Evolutionary conservation across 2,329 filamentous ascomycete genomes (phyloP).

Genomic region (Botrytis fabae): DNA sequence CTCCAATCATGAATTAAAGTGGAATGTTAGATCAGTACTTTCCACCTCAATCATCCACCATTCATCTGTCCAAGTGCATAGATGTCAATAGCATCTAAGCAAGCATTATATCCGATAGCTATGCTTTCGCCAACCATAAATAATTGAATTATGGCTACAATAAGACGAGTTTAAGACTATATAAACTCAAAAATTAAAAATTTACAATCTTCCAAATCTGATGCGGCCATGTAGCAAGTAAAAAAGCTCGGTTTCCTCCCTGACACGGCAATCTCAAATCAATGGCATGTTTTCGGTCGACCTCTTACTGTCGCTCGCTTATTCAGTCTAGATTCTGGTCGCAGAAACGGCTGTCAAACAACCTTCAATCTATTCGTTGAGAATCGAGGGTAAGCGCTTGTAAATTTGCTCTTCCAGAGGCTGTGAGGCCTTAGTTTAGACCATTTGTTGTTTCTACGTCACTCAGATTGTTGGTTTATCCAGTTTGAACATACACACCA

Average conservation of each 20-base stretch:
- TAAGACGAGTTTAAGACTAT: background rate
- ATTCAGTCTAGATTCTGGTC: background rate
- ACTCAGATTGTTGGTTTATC: background rate
- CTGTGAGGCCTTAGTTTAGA: background rate
- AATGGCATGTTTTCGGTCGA: background rate
- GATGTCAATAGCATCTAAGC: accelerated
- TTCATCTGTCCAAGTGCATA: background rate
- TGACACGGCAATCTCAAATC: background rate
- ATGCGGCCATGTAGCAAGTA: background rate
- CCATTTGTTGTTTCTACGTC: background rate
- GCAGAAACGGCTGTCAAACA: background rate
- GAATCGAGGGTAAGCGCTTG: background rate
- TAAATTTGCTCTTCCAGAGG: background rate
- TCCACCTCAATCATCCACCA: background rate
- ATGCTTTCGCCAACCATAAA: background rate
- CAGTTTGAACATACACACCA: too few species aligned
- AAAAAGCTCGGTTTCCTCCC: background rate
- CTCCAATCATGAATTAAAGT: background rate
- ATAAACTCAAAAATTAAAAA: background rate
- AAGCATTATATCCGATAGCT: background rate
- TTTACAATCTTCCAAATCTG: background rate
- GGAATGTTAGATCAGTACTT: too few species aligned
- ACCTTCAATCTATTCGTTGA: background rate
- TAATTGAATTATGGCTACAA: background rate
- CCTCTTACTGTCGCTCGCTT: background rate